Evolutionary conservation across 345 rosid genomes (phyloP).

Genomic region (Salix exigua): DNA sequence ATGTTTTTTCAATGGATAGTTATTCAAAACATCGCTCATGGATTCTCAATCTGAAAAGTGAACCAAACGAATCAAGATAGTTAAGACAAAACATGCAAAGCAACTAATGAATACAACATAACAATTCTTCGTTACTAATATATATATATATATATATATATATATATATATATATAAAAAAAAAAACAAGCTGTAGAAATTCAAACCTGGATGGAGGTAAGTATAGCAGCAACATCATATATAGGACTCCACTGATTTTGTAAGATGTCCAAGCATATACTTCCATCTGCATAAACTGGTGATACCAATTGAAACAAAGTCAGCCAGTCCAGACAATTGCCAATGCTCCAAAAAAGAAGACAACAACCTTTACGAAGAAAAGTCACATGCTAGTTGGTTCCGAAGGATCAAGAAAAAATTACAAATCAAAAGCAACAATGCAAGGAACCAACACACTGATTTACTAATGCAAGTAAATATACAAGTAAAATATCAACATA

Average conservation of each 20-base stretch:
- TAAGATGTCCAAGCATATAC: slow-evolving; percentile 88
- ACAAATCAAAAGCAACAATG: too few species aligned
- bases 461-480: background rate
- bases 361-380: background rate
- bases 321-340: background rate
- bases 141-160: too few species aligned
- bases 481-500: slow-evolving; percentile 25
- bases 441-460: background rate
- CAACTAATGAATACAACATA: background rate
- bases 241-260: slow-evolving; percentile 99
- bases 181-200: background rate
- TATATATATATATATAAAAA: too few species aligned
- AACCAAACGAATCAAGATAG: background rate
- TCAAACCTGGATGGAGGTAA: slow-evolving; percentile 86
- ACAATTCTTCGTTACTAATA: background rate
- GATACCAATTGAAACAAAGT: background rate
- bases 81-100: background rate
- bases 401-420: background rate
- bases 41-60: background rate
- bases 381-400: background rate
- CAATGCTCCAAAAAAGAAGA: background rate
- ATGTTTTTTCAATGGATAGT: background rate
- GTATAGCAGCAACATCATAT: slow-evolving; percentile 96
- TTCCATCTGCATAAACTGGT: slow-evolving; percentile 94
- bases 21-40: too few species aligned